Evolutionary conservation across 2,329 filamentous ascomycete genomes (phyloP).

Genomic region (Teratosphaeria gauchensis): DNA sequence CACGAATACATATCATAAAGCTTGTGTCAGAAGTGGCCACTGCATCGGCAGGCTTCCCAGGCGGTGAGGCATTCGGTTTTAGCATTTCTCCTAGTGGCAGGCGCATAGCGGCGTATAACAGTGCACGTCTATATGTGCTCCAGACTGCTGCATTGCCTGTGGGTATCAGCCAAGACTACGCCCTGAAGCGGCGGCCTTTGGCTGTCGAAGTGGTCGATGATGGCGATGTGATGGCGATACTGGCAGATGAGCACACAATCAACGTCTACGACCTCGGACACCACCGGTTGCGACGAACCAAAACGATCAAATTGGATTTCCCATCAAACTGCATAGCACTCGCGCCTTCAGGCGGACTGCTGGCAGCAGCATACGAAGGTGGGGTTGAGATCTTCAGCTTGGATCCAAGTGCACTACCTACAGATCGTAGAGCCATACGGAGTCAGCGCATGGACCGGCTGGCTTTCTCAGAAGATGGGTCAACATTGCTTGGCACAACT

Average conservation of each 20-base stretch:
- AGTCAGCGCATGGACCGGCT: constrained; percentile 26
- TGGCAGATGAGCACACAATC: constrained; percentile 73
- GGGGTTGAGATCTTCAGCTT: constrained; percentile 79
- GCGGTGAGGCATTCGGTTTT: constrained; percentile 69
- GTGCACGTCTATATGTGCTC: constrained; percentile 71
- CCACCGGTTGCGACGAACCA: constrained; percentile 53
- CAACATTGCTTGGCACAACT: constrained; percentile 28
- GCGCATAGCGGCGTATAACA: constrained; percentile 71
- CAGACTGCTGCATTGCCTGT: constrained; percentile 54
- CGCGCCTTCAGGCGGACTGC: constrained; percentile 67
- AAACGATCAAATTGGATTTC: constrained; percentile 68
- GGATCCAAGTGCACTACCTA: constrained; percentile 44
- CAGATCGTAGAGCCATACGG: constrained; percentile 27
- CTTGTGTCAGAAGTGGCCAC: constrained; percentile 76
- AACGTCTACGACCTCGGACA: constrained; percentile 65
- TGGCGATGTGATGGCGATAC: constrained; percentile 62
- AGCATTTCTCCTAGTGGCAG: constrained; percentile 66
- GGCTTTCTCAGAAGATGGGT: constrained; percentile 28
- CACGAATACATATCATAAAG: constrained; percentile 50
- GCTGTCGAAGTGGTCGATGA: constrained; percentile 72
- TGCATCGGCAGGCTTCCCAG: constrained; percentile 60
- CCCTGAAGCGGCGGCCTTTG: constrained; percentile 64
- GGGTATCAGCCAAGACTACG: constrained; percentile 60
- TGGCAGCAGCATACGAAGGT: constrained; percentile 79
- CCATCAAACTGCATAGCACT: constrained; percentile 68